These are phyloP conservation scores for Hygrophorus pudorinus DNA, from an alignment of 768 basidiomycete genomes.

Conservation along the genomic window DNA sequence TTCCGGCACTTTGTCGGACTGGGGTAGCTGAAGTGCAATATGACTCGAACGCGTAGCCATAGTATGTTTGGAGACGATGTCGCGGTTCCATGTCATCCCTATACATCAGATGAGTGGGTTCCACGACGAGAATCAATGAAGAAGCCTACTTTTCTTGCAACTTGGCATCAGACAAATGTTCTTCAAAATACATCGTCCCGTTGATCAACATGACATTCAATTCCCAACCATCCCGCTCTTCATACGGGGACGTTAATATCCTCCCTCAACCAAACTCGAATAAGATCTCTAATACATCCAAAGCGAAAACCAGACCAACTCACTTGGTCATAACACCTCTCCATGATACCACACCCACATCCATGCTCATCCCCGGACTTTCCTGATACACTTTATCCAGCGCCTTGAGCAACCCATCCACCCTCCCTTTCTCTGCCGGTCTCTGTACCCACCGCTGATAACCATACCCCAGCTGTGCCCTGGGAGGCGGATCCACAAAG, in stretches of 20 bases:
- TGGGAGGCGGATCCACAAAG: conserved; percentile 54
- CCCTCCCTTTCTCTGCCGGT: conserved; percentile 53
- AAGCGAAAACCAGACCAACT: conserved; percentile 13
- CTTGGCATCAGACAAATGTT: conserved; percentile 50
- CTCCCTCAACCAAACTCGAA: conserved; percentile 35
- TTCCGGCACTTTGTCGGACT: conserved; percentile 18
- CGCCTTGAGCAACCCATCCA: conserved; percentile 60
- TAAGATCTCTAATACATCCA: conserved; percentile 8
- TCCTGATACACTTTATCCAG: conserved; percentile 31
- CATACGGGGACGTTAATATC: conserved; percentile 75
- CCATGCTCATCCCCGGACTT: conserved; percentile 9
- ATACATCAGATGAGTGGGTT: neutral
- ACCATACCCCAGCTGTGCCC: conserved; percentile 57
- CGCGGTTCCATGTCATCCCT: conserved; percentile 61
- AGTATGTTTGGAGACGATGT: conserved; percentile 61
- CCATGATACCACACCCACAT: conserved; percentile 60
- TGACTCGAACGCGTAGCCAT: conserved; percentile 85
- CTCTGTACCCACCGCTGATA: conserved; percentile 66
- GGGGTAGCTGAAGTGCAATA: conserved; percentile 59
- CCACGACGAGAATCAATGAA: neutral
- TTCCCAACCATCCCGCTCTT: conserved; percentile 70
- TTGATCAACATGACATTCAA: conserved; percentile 73
- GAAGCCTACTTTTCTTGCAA: conserved; percentile 53
- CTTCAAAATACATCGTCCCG: conserved; percentile 67
- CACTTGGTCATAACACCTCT: conserved; percentile 81